Percentiles rank a stretch among this genome's conserved stretches.
Conservation (phyloP, 352 stramenopile genomes). For the Bremia lactucae region DNA sequence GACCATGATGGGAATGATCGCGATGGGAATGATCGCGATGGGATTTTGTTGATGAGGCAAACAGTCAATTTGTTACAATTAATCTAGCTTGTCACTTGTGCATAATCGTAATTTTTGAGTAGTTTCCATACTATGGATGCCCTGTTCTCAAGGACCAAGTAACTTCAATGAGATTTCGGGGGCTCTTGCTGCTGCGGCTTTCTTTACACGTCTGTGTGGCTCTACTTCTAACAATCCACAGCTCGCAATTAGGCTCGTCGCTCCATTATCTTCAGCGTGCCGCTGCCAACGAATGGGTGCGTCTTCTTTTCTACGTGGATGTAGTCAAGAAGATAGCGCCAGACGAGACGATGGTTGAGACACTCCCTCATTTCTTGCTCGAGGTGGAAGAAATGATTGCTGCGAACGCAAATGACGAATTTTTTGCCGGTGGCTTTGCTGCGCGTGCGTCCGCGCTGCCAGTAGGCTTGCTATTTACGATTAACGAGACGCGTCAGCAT, state of each 20-base stretch:
- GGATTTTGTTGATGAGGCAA: too few relatives aligned
- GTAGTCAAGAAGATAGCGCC: slow-evolving; percentile 10
- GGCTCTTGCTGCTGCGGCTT: slow-evolving; percentile 20
- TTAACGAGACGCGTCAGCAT: slow-evolving; percentile 53
- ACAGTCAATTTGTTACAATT: too few relatives aligned
- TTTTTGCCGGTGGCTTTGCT: slow-evolving; percentile 41
- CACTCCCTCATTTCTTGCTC: slow-evolving; percentile 54
- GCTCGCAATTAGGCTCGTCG: slow-evolving; percentile 27
- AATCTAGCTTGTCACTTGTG: too few relatives aligned
- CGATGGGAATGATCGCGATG: too few relatives aligned
- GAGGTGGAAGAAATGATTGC: slow-evolving; percentile 57
- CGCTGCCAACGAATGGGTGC: slow-evolving; percentile 57
- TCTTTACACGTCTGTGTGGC: slow-evolving; percentile 30
- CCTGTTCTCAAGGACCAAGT: too few relatives aligned
- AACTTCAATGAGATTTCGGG: too few relatives aligned
- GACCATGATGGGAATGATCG: too few relatives aligned
- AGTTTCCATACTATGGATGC: too few relatives aligned
- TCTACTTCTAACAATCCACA: slow-evolving; percentile 37
- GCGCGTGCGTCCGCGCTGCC: slow-evolving; percentile 41
- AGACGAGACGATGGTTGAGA: slow-evolving; percentile 17
- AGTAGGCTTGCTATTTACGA: slow-evolving; percentile 61
- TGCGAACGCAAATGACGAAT: slow-evolving; percentile 51
- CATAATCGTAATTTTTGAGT: too few relatives aligned
- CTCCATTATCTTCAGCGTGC: slow-evolving; percentile 52
- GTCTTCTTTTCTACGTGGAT: slow-evolving; percentile 66